Percentiles rank a stretch among this genome's conserved stretches.
Evolutionary conservation across 2,329 filamentous ascomycete genomes (phyloP).

Genomic region (Chaetomium sp.): DNA sequence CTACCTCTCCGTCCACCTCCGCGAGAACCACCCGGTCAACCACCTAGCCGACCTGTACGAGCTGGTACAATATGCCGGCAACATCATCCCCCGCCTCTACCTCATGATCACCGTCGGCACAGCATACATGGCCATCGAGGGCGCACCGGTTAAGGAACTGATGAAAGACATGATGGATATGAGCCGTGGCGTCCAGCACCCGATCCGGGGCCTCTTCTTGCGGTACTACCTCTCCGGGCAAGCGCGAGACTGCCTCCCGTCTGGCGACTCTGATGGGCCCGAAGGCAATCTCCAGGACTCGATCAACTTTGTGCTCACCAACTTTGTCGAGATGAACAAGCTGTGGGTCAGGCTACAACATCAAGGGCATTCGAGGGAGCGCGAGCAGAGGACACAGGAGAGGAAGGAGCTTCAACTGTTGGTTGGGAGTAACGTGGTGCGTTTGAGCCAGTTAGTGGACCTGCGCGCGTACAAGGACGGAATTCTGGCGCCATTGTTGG

Average conservation of each 20-base stretch:
- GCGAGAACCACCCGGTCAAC: constrained; percentile 95
- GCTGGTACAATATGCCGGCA: constrained; percentile 94
- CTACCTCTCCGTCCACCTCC: constrained; percentile 91
- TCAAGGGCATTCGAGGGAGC: constrained; percentile 90
- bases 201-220: constrained; percentile 88
- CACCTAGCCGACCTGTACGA: constrained; percentile 98
- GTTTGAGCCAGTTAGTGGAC: constrained; percentile 91
- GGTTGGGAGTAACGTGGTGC: constrained; percentile 92
- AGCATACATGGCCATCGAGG: constrained; percentile 97
- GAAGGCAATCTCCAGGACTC: constrained; percentile 96
- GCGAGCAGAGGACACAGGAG: constrained; percentile 89
- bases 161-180: constrained; percentile 99
- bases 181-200: constrained; percentile 96
- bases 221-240: constrained; percentile 96
- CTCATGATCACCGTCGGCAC: constrained; percentile 99
- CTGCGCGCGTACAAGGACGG: constrained; percentile 87
- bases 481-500: constrained; percentile 81
- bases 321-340: constrained; percentile 99
- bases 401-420: constrained; percentile 90
- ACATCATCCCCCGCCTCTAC: constrained; percentile 92
- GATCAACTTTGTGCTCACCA: constrained; percentile 95
- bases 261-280: constrained; percentile 76
- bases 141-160: constrained; percentile 97
- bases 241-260: constrained; percentile 80
- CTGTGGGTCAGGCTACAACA: constrained; percentile 96